These are phyloP conservation scores for Saturnispora halmiae DNA, from an alignment of 805 yeast genomes.

Conservation along the genomic window DNA sequence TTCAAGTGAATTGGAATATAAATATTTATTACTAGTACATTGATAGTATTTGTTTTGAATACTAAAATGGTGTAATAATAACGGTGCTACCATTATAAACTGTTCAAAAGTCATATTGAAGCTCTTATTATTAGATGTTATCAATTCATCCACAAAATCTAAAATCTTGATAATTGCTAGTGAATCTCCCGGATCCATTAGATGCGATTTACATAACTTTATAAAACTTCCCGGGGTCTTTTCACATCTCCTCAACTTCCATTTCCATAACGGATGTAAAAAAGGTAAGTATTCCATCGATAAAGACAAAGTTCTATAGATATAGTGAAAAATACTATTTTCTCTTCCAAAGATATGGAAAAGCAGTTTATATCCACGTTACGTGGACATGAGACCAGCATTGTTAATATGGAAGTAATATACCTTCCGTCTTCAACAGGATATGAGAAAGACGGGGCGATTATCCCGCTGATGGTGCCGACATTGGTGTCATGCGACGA, in stretches of 20 bases:
- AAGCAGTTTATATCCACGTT: slow-evolving; percentile 29
- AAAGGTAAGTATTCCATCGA: neutral
- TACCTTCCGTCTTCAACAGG: slow-evolving; percentile 11
- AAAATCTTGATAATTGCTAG: neutral
- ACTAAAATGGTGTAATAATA: slow-evolving; percentile 2
- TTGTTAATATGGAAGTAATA: slow-evolving; percentile 1
- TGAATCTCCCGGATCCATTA: slow-evolving; percentile 1
- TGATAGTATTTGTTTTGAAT: slow-evolving; percentile 5
- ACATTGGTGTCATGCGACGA: slow-evolving; percentile 50
- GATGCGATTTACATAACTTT: neutral
- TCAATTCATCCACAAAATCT: neutral
- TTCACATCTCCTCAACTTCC: neutral
- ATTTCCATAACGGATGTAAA: slow-evolving; percentile 7
- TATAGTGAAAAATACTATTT: neutral
- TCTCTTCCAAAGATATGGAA: slow-evolving; percentile 3
- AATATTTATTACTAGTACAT: neutral
- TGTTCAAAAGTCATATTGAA: neutral
- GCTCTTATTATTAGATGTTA: neutral
- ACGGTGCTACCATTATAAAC: slow-evolving; percentile 1
- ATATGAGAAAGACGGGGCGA: slow-evolving; percentile 5
- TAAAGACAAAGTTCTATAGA: neutral
- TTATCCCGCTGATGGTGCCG: slow-evolving; percentile 24
- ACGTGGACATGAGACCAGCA: slow-evolving; percentile 25
- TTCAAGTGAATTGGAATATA: slow-evolving; percentile 1
- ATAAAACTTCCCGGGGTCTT: neutral